Base-by-base conservation (phyloP, 1,139 yeast species). In the Chernovozyma sophiae-reginae region DNA sequence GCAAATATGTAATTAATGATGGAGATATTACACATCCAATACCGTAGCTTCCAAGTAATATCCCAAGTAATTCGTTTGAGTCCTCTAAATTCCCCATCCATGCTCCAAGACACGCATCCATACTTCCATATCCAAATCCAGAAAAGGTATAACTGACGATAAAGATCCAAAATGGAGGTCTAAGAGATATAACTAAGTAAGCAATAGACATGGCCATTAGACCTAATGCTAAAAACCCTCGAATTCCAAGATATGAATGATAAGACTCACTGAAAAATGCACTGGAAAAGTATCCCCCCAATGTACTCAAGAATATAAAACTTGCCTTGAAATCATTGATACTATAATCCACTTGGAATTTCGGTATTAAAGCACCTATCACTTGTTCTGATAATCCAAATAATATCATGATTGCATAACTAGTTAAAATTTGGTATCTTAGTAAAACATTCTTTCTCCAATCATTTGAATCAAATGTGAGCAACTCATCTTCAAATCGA, bases 11-110 rank as follows among this genome's bases (percentile, higher is more conserved):
- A n/a, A 77, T 72, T 19, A 77, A 44, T 4, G 79, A 73, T 0
- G 92, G 89, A 1, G 86, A 71, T 0, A 79, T 60, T 65, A 81
- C 74, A 34, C 86, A 77, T 1, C 89, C 87, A 5, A 79, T 55
- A 0, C 90, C 90, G 51, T 79, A 82, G 43, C 73, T 68, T 0
- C 86, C 84, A 58, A 82, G 92, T 45, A 81, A 53, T 0, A 78
- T 55, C 1, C 90, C 90, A 58, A 82, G 60, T 19, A 80, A 53
- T 49, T 79, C 84, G 53, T 81, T 81, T 29, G 79, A 72, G 43
- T 77, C 77, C 5, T 55, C 65, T 36, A 82, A 58, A 25, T 63
- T 63, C 0, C 86, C 84, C 51, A 80, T 64, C 66, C 80, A 74
- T 7, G 78, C 69, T 48, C 79, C 80, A 40, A 78, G 60, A 2